Percentiles rank a stretch among this genome's conserved stretches.
phyloP scores from a whole-genome alignment of 1,284 basidiomycete species.

The Leccinum pachyderme region DNA sequence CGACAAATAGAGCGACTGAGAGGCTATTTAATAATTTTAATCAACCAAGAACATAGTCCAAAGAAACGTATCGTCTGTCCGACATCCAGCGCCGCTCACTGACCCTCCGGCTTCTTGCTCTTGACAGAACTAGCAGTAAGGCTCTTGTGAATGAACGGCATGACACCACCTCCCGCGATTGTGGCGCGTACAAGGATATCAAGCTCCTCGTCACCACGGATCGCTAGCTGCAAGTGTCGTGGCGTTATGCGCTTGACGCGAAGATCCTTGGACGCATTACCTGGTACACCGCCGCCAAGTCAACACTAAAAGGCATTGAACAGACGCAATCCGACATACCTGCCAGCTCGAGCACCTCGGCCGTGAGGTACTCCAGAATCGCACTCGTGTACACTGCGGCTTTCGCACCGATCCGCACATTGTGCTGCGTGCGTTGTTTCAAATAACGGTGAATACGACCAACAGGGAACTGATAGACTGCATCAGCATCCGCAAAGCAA shows the following conservation, averaged over 20 bases:
- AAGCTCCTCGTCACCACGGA: conserved; percentile 94
- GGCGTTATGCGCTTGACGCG: conserved; percentile 97
- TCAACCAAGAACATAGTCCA: conserved; percentile 4
- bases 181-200: conserved; percentile 73
- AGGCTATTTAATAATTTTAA: conserved; percentile 22
- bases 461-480: conserved; percentile 72
- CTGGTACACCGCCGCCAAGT: conserved; percentile 40
- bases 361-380: conserved; percentile 88
- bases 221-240: conserved; percentile 89
- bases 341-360: conserved; percentile 87
- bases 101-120: conserved; percentile 32
- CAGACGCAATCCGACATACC: conserved; percentile 46
- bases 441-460: conserved; percentile 95
- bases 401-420: conserved; percentile 90
- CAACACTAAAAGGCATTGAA: neutral
- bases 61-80: neutral
- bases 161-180: conserved; percentile 83
- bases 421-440: conserved; percentile 90
- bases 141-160: conserved; percentile 96
- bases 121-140: conserved; percentile 45
- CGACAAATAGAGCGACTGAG: conserved; percentile 3
- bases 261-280: conserved; percentile 96
- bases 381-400: conserved; percentile 92
- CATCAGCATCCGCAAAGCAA: conserved; percentile 1
- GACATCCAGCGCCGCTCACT: conserved; percentile 14